Percentiles rank a stretch among this genome's conserved stretches.
These are phyloP conservation scores for Penicillium psychrosexuale DNA, from an alignment of 2,329 filamentous ascomycete genomes.

Conservation along the genomic window DNA sequence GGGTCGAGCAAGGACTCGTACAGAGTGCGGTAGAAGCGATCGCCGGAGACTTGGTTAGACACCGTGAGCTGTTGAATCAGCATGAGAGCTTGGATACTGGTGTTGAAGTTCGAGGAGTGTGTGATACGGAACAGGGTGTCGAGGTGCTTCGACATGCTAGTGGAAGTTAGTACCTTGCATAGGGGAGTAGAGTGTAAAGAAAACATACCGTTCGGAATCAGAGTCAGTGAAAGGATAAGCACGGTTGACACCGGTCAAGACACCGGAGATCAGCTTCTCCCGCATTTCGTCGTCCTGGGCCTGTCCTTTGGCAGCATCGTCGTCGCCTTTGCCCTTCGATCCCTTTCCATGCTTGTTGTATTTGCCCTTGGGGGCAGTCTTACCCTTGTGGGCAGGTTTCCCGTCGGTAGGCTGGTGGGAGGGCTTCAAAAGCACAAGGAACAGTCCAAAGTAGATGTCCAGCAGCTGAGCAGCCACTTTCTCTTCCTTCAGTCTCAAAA, in stretches of 20 bases:
- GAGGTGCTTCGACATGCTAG: conserved; percentile 67
- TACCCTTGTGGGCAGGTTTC: conserved; percentile 52
- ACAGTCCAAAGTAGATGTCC: conserved; percentile 88
- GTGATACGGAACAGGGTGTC: conserved; percentile 94
- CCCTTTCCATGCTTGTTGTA: conserved; percentile 51
- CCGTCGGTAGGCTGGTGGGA: conserved; percentile 28
- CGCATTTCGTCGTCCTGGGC: conserved; percentile 65
- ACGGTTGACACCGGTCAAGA: conserved; percentile 91
- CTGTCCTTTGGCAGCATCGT: conserved; percentile 33
- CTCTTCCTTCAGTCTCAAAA: conserved; percentile 80
- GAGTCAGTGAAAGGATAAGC: conserved; percentile 88
- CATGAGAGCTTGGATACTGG: conserved; percentile 90
- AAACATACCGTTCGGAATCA: conserved; percentile 66
- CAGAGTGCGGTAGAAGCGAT: conserved; percentile 90
- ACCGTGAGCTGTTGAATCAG: conserved; percentile 88
- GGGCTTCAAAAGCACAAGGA: conserved; percentile 72
- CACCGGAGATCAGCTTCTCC: conserved; percentile 88
- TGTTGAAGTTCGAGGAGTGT: conserved; percentile 98
- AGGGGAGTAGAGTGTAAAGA: neutral
- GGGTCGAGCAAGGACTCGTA: conserved; percentile 95
- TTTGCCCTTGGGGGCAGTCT: conserved; percentile 36
- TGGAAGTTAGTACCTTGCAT: conserved; percentile 1
- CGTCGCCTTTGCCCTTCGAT: conserved; percentile 48
- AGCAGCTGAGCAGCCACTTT: conserved; percentile 75
- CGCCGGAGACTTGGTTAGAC: conserved; percentile 74